phyloP scores from a whole-genome alignment of 2,329 filamentous ascomycete genomes.

The Zymoseptoria ardabiliae region DNA sequence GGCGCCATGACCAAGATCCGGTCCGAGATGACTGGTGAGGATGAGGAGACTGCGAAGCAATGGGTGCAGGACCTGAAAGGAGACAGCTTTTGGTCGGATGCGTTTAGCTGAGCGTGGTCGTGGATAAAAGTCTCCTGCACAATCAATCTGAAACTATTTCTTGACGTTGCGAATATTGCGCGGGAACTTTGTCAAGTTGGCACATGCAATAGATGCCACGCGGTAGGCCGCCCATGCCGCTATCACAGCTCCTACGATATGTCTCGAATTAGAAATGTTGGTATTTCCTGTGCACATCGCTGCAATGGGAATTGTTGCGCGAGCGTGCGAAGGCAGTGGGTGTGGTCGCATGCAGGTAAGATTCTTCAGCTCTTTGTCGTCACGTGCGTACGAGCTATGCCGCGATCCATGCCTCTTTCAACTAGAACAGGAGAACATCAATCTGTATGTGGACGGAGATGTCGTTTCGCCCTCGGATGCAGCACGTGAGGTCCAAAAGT shows the following conservation, averaged over 20 bases:
- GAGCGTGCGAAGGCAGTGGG: background rate
- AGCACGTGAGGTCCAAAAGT: background rate
- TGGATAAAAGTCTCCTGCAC: background rate
- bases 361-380: background rate
- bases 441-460: background rate
- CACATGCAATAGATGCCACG: background rate
- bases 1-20: constrained; percentile 37
- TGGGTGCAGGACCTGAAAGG: constrained; percentile 41
- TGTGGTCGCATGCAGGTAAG: background rate
- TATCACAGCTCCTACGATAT: background rate
- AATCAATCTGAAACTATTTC: too few relatives aligned
- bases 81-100: constrained; percentile 42
- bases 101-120: constrained; percentile 18
- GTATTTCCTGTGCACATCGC: background rate
- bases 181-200: background rate
- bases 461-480: background rate
- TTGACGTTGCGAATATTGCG: background rate
- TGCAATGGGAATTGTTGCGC: background rate
- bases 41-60: constrained; percentile 30
- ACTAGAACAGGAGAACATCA: background rate
- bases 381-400: background rate
- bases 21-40: constrained; percentile 25
- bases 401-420: background rate
- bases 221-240: background rate
- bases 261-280: background rate